phyloP scores from a whole-genome alignment of 2,329 filamentous ascomycete genomes.

The Sphaerulina populicola region DNA sequence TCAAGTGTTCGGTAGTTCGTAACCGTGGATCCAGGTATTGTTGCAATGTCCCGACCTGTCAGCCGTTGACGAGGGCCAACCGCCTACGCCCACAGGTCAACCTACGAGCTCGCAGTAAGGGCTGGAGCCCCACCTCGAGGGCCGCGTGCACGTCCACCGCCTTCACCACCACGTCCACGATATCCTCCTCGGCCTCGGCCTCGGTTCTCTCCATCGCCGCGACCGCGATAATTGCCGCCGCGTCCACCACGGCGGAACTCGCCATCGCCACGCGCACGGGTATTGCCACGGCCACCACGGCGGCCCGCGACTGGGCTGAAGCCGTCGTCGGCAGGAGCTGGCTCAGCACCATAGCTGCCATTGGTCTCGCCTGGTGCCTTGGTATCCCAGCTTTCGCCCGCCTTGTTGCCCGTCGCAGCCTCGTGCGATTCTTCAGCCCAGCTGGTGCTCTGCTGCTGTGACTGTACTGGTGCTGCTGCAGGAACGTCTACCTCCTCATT shows the following conservation, averaged over 20 bases:
- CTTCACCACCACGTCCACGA: slow-evolving; percentile 36
- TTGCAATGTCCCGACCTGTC: background rate
- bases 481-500: slow-evolving; percentile 65
- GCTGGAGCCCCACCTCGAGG: slow-evolving; percentile 21
- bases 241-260: slow-evolving; percentile 27
- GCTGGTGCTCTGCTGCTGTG: slow-evolving; percentile 48
- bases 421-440: slow-evolving; percentile 65
- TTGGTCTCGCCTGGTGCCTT: slow-evolving; percentile 37
- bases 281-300: slow-evolving; percentile 33
- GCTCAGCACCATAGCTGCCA: slow-evolving; percentile 15
- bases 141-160: slow-evolving; percentile 22
- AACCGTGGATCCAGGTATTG: background rate
- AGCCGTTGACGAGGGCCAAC: background rate
- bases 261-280: slow-evolving; percentile 36
- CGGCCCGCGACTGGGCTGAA: slow-evolving; percentile 56
- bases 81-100: slow-evolving; percentile 5
- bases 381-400: slow-evolving; percentile 29
- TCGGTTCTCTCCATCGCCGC: slow-evolving; percentile 32
- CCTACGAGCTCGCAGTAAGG: slow-evolving; percentile 17
- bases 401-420: slow-evolving; percentile 25
- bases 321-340: slow-evolving; percentile 48
- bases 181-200: slow-evolving; percentile 35
- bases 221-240: slow-evolving; percentile 20
- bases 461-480: slow-evolving; percentile 51
- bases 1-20: background rate